phyloP scores from a whole-genome alignment of 768 basidiomycete genomes.

The Rhodotorula sphaerocarpa region DNA sequence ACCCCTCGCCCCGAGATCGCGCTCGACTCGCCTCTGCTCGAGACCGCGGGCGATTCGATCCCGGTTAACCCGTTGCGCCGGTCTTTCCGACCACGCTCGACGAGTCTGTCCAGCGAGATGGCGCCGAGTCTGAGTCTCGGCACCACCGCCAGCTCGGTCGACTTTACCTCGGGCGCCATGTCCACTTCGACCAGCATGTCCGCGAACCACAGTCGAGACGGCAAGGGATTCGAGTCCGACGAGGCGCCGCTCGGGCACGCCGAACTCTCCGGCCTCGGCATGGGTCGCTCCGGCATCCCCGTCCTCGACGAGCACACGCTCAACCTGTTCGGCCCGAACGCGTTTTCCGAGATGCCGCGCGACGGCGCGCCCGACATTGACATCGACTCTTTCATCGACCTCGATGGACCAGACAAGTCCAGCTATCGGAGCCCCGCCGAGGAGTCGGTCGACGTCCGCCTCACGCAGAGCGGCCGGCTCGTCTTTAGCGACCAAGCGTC shows the following conservation, averaged over 20 bases:
- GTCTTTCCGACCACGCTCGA: background rate
- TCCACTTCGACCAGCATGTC: conserved; percentile 10
- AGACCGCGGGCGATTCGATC: conserved; percentile 8
- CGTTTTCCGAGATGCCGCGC: background rate
- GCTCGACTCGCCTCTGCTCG: conserved; percentile 25
- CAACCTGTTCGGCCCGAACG: no score
- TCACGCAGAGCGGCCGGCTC: no score
- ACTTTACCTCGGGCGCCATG: background rate
- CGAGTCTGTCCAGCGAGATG: conserved; percentile 11
- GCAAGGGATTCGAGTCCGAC: background rate
- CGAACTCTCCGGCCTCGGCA: conserved; percentile 21
- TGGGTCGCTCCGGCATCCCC: conserved; percentile 29
- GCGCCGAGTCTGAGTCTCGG: conserved; percentile 22
- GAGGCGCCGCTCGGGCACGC: background rate
- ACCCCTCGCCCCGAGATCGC: conserved; percentile 21
- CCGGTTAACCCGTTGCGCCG: background rate
- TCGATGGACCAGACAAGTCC: no score
- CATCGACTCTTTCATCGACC: no score
- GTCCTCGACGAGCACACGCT: conserved; percentile 5
- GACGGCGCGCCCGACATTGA: background rate
- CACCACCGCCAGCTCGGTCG: conserved; percentile 17
- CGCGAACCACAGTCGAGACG: conserved; percentile 1
- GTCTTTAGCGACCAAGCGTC: no score
- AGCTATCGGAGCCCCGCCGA: no score
- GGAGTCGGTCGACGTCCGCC: conserved; percentile 9